Conservation (phyloP, 1,284 basidiomycete genomes). For the Lignosus rhinocerotis region DNA sequence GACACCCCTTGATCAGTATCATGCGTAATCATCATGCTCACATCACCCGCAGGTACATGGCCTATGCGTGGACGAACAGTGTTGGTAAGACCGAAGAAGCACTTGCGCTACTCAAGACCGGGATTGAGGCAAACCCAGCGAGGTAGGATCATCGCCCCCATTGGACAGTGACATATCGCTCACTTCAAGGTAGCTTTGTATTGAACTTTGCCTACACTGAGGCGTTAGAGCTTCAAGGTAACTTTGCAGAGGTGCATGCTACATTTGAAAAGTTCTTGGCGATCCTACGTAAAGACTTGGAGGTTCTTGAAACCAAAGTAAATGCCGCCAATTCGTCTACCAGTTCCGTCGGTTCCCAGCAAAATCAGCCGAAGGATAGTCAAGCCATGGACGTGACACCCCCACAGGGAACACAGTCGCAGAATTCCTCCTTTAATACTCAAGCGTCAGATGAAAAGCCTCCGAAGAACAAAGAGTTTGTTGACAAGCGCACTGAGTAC, state of each 20-base stretch:
- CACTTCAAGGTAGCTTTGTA: slow-evolving; percentile 62
- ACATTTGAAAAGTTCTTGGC: slow-evolving; percentile 75
- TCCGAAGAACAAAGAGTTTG: slow-evolving; percentile 52
- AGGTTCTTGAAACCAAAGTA: slow-evolving; percentile 57
- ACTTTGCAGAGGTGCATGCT: slow-evolving; percentile 66
- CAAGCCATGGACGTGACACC: slow-evolving; percentile 14
- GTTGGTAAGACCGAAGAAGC: slow-evolving; percentile 86
- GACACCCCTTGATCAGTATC: neutral
- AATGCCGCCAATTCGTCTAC: slow-evolving; percentile 46
- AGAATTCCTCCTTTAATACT: slow-evolving; percentile 41
- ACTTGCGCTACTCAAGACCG: slow-evolving; percentile 76
- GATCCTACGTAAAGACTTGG: slow-evolving; percentile 71
- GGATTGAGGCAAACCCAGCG: slow-evolving; percentile 85
- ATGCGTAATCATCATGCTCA: neutral
- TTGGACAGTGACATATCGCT: neutral
- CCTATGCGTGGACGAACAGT: slow-evolving; percentile 77
- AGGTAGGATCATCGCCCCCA: slow-evolving; percentile 48
- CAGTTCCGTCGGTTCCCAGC: slow-evolving; percentile 28
- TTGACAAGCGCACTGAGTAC: slow-evolving; percentile 65
- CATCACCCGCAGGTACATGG: slow-evolving; percentile 75
- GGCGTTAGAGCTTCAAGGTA: slow-evolving; percentile 68
- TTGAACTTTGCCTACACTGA: slow-evolving; percentile 92
- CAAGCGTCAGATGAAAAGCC: slow-evolving; percentile 48
- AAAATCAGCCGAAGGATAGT: slow-evolving; percentile 1
- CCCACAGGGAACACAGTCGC: slow-evolving; percentile 16